Base-by-base conservation (phyloP, 208 protist genomes). In the Porcisia deanei region DNA sequence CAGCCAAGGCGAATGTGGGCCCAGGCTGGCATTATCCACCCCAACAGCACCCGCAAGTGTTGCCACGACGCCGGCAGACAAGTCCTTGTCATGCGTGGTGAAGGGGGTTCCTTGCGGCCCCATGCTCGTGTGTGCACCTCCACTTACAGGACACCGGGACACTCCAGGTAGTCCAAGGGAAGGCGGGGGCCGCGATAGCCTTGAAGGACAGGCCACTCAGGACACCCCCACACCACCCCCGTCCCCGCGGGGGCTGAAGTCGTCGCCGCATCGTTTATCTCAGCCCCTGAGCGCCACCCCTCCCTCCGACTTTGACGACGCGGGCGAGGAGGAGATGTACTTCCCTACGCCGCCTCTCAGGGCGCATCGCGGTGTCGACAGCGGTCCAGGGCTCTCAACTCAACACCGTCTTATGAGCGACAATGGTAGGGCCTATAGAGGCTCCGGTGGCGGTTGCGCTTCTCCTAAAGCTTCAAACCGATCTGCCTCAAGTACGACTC, bases 281-380 rank as follows among this genome's bases (percentile, higher is more conserved):
- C 49, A 30, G 68, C 53, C 68, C 43, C 68, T 47, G 37, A 72
- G 68, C 53, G 68, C 68, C 53, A 72, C 68, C 12, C 68, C 68
- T 1, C 37, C 53, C 30, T 72, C 68, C n/a, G 45, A 30, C 34
- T n/a, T n/a, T 45, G 53, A 61, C 43, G 76, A 75, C 54, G 53
- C 41, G 18, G 76, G 63, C 10, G 70, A 75, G 25, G 76, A 80
- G n/a, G 53, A 20, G 14, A n/a, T 65, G 34, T 80, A 69, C 70
- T 80, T 80, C 39, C 76, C 76, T 22, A 75, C 39, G 9, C 76
- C 70, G n/a, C 39, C 59, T 7, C 54, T 10, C 30, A 59, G 25
- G 34, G 10, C 30, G 68, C 53, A 58, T 45, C 20, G 68, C 18
- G 25, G 39, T 52, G 18, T 5, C 47, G 63, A 67, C 14, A 25